Conservation (phyloP, 257 asterid species). For the Misopates orontium region DNA sequence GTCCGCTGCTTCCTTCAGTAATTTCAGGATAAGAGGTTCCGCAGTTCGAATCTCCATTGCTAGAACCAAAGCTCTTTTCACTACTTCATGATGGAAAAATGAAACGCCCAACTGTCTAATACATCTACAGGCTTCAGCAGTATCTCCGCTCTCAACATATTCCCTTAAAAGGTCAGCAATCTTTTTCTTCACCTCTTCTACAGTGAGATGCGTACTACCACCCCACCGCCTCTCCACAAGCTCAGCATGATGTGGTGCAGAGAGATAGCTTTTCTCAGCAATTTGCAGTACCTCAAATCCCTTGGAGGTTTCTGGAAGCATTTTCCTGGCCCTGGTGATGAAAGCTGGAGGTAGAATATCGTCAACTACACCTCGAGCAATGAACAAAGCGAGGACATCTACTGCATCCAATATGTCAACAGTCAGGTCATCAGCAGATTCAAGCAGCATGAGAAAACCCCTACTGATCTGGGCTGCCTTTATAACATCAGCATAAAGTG, state of each 20-base stretch:
- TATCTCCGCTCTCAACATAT: slow-evolving; percentile 85
- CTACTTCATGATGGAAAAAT: slow-evolving; percentile 97
- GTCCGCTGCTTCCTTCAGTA: slow-evolving; percentile 84
- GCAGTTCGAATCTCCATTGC: slow-evolving; percentile 84
- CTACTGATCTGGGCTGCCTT: slow-evolving; percentile 70
- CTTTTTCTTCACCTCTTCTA: slow-evolving; percentile 88
- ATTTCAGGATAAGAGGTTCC: slow-evolving; percentile 59
- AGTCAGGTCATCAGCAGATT: slow-evolving; percentile 89
- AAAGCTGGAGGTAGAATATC: slow-evolving; percentile 96
- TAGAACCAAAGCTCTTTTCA: slow-evolving; percentile 77
- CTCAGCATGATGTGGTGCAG: slow-evolving; percentile 99
- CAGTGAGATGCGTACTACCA: slow-evolving; percentile 94
- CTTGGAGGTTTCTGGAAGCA: slow-evolving; percentile 71
- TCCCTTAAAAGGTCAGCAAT: slow-evolving; percentile 84
- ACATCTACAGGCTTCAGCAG: slow-evolving; percentile 93
- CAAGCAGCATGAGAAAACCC: slow-evolving; percentile 83
- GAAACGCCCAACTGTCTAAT: slow-evolving; percentile 86
- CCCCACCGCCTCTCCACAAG: slow-evolving; percentile 98
- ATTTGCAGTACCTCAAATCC: slow-evolving; percentile 78
- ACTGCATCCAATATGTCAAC: slow-evolving; percentile 95
- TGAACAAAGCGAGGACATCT: slow-evolving; percentile 78
- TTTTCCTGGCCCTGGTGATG: slow-evolving; percentile 70
- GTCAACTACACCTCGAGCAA: slow-evolving; percentile 95
- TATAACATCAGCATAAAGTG: slow-evolving; percentile 84
- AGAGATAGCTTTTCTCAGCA: slow-evolving; percentile 93